Evolutionary conservation across 139 green algal species (phyloP), one percentile per base, ranked within the genome.

Genomic region (Ulvella scutata): DNA sequence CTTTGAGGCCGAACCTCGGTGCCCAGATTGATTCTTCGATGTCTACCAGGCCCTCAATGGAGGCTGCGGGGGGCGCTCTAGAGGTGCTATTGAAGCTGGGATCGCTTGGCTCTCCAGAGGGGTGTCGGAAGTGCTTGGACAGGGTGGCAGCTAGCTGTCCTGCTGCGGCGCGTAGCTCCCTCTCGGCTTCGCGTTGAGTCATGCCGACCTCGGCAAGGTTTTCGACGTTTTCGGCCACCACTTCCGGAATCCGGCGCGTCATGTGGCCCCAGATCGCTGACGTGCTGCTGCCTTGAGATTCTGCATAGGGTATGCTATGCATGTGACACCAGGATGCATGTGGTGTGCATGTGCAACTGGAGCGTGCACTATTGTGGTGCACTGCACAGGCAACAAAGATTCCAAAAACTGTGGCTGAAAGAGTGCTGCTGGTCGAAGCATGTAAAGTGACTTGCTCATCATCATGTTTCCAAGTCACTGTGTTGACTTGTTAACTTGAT

Each of bases 11-110:
- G 62, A 87, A 96, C 3, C 73, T 75, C 6, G 94, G 92, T 21
- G 90, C 87, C 86, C 90, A 96, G 0, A 98, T 88, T 62, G 78
- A 88, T 80, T 98, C 93, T 79, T 98, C 93, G 38, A 98, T 97
- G 82, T 98, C 93, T 13, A 88, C 43, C 6, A 98, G 85, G 35
- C 90, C 81, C 10, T 62, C 31, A 2, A 91, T 72, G 37, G 76
- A 60, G 31, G 82, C 72, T 51, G 36, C 23, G 38, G 29, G 72
- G 29, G 51, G 4, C 36, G 51, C 31, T 40, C 62, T 3, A 60
- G 62, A 4, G 76, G 62, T 20, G 61, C 40, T 20, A 3, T 60
- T 26, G 43, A 20, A 20, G 17, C 43, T 60, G 43, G 17, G 43
- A 20, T 20, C 20, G n/a, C n/a, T n/a, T 60, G 43, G 43, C 17